Percentiles rank a stretch among this genome's conserved stretches.
Conservation (phyloP, 345 rosid species). For the Stellera chamaejasme region DNA sequence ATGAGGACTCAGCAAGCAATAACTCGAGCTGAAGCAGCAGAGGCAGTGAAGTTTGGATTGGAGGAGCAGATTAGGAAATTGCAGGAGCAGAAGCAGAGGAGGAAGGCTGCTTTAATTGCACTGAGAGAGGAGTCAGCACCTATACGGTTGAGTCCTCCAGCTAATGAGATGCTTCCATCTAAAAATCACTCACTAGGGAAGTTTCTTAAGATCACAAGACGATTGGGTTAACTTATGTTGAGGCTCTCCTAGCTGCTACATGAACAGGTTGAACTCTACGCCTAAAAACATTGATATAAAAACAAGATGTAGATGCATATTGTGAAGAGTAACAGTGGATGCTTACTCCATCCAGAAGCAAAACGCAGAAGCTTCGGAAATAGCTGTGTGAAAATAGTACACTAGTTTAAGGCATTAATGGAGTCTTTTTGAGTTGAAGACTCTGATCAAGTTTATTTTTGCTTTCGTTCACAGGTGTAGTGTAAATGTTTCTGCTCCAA, state of each 20-base stretch:
- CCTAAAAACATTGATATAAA: no score
- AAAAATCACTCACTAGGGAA: slow-evolving; percentile 32
- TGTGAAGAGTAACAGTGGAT: no score
- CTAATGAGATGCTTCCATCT: slow-evolving; percentile 8
- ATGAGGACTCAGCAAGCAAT: slow-evolving; percentile 37
- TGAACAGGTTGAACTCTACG: no score
- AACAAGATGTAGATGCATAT: no score
- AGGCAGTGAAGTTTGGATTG: slow-evolving; percentile 31
- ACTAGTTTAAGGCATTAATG: no score
- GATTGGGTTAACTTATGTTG: not conserved
- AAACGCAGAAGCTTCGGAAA: no score
- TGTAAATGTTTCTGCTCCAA: no score
- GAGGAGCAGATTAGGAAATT: slow-evolving; percentile 36
- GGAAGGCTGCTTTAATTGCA: slow-evolving; percentile 36
- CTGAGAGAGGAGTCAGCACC: slow-evolving; percentile 30
- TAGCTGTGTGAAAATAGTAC: no score
- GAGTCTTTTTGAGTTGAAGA: no score
- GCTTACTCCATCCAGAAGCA: no score
- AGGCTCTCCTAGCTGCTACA: slow-evolving; percentile 20
- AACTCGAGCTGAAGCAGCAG: slow-evolving; percentile 44
- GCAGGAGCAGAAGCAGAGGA: slow-evolving; percentile 34
- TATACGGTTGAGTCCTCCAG: slow-evolving; percentile 10
- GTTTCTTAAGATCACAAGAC: slow-evolving; percentile 27
- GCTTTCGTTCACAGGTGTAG: no score
- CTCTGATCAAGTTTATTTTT: no score